Base-by-base conservation (phyloP, 495 filamentous ascomycete species). In the Penicillium goetzii region DNA sequence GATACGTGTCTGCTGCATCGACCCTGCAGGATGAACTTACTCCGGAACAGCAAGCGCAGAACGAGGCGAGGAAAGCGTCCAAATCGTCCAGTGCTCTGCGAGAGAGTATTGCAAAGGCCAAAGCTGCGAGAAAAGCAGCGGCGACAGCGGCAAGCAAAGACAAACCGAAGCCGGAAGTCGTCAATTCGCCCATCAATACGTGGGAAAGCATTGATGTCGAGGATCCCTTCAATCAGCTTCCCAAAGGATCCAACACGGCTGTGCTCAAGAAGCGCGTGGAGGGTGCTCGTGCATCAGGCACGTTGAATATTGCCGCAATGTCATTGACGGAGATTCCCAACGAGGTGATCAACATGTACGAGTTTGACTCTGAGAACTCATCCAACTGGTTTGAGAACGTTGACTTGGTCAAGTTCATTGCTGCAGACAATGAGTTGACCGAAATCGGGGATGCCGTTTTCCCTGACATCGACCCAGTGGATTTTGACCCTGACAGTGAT, bases 61-160 rank as follows among this genome's bases (percentile, higher is more conserved):
- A 55, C 45, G 74, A 81, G 62, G 51, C 60, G 17, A 74, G 78
- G 49, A 84, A 80, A 67, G 76, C 65, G 6, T 77, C 85, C 11
- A 93, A 90, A 67, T 90, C 92, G 1, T 97, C 95, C 3, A 83
- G 84, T 38, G 89, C 93, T 2, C 74, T 99, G 49, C 85, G 95
- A 19, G 93, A 97, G 53, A 92, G 90, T 60, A 97, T 99, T 69
- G 92, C 93, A 47, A 95, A 92, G 72, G 95, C 95, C 9, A 97
- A 94, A 72, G 94, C 93, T 12, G 92, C 93, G 38, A 86, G 86
- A 53, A 86, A 89, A 54, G 86, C 86, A 19, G 83, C 85, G 12
- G 67, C 76, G 68, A 52, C 86, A 19, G 83, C 85, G 11, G 65
- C 76, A 70, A 55, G 71, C 74, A 59, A 43, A 21, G 55, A 68